A percentile compares a stretch with the other conserved stretches of the same genome.
Evolutionary conservation across 345 rosid genomes (phyloP).

Genomic region (Clarkia xantiana): DNA sequence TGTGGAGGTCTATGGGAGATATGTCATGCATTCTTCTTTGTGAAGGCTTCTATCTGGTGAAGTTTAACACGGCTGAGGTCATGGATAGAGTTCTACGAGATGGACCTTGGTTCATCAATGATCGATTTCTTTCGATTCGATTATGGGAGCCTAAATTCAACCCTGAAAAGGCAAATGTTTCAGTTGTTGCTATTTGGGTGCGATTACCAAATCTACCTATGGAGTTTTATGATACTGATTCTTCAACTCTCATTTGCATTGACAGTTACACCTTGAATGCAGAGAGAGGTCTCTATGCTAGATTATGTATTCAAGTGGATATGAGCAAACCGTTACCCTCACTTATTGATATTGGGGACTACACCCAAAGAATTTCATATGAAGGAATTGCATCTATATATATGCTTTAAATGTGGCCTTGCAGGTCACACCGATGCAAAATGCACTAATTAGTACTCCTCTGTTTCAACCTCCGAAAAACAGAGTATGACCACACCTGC

Average conservation of each 20-base stretch:
- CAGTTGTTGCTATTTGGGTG: background rate
- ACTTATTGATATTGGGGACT: background rate
- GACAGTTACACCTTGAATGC: background rate
- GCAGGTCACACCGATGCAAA: background rate
- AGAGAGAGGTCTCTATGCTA: background rate
- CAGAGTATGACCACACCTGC: too few relatives aligned
- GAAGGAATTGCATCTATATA: background rate
- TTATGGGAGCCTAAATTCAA: background rate
- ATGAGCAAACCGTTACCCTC: background rate
- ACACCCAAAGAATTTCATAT: background rate
- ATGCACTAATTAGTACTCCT: too few relatives aligned
- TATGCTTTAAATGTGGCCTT: background rate
- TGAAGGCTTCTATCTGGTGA: background rate
- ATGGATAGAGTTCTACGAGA: background rate
- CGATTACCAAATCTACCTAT: background rate
- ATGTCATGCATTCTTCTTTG: too few relatives aligned
- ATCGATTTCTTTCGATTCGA: background rate
- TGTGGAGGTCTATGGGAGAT: too few relatives aligned
- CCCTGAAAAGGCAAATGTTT: background rate
- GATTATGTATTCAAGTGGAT: background rate
- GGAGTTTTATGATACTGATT: slow-evolving; percentile 2
- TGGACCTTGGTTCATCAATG: too few relatives aligned
- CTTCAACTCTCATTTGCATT: background rate
- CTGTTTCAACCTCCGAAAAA: too few relatives aligned
- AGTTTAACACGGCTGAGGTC: background rate